Evolutionary conservation across 345 rosid species (phyloP).

Genomic region (Aethionema arabicum): DNA sequence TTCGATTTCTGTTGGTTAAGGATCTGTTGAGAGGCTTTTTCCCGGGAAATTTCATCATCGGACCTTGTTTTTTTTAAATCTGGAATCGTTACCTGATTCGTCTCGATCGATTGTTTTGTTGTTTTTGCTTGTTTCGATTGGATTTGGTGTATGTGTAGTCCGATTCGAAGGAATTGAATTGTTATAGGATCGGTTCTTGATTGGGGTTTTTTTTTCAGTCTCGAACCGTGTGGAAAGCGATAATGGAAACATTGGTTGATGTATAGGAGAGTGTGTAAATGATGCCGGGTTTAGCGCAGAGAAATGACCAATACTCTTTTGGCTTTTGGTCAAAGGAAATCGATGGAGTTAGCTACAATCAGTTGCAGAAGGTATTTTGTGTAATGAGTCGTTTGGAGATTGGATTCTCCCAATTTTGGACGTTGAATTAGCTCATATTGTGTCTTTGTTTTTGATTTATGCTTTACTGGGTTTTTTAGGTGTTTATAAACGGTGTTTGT

Average conservation of each 20-base stretch:
- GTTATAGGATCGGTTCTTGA: conserved; percentile 32
- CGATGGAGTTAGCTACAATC: conserved; percentile 70
- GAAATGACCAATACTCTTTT: conserved; percentile 64
- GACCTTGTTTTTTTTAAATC: background rate
- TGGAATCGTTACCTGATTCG: conserved; percentile 24
- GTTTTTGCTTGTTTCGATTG: conserved; percentile 2
- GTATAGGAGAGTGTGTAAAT: conserved; percentile 41
- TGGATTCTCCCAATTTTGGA: background rate
- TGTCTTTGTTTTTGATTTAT: conserved; percentile 2
- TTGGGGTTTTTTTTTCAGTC: conserved; percentile 4
- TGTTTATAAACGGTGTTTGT: background rate
- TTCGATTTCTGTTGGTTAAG: conserved; percentile 21
- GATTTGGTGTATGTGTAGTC: conserved; percentile 18
- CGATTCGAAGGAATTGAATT: conserved; percentile 26
- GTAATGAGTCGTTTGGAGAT: background rate
- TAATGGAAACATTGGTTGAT: conserved; percentile 35
- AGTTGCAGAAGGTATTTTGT: conserved; percentile 72
- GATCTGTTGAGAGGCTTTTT: conserved; percentile 9
- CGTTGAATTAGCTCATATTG: background rate
- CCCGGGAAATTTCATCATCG: conserved; percentile 24
- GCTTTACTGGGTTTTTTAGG: background rate
- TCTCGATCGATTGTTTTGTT: conserved; percentile 23
- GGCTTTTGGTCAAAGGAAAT: conserved; percentile 83
- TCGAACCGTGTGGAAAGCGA: conserved; percentile 5
- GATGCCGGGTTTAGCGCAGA: conserved; percentile 88